phyloP scores from a whole-genome alignment of 441 rosid species.

The Euphorbia celastroides region DNA sequence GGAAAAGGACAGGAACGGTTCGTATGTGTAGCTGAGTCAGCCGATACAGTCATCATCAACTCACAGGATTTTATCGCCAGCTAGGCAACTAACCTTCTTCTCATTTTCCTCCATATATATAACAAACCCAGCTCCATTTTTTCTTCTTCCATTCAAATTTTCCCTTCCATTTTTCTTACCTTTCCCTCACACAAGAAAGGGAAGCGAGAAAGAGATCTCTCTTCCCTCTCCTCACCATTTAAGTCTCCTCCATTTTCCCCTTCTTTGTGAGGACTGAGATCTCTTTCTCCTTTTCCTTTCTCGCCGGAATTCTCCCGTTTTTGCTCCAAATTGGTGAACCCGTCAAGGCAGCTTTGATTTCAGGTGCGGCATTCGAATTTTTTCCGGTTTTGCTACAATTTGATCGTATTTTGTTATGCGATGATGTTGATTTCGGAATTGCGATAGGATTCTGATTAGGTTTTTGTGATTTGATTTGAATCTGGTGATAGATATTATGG shows the following conservation, averaged over 20 bases:
- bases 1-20: constrained; percentile 3
- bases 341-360: neutral
- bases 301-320: neutral
- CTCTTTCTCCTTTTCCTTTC: constrained; percentile 5
- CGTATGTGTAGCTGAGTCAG: constrained; percentile 11
- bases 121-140: neutral
- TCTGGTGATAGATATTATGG: constrained; percentile 14
- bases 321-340: neutral
- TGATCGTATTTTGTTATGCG: neutral
- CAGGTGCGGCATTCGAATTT: neutral
- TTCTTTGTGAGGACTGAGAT: neutral
- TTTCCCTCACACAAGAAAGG: neutral
- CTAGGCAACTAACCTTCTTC: neutral
- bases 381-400: neutral
- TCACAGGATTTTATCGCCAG: neutral
- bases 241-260: neutral
- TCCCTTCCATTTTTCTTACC: neutral
- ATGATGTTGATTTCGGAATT: neutral
- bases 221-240: neutral
- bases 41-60: neutral
- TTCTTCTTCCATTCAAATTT: neutral
- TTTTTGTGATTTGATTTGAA: constrained; percentile 1
- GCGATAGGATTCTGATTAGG: neutral
- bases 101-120: neutral
- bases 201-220: constrained; percentile 6